Conservation (phyloP, 257 asterid species). For the Solanum piurae region DNA sequence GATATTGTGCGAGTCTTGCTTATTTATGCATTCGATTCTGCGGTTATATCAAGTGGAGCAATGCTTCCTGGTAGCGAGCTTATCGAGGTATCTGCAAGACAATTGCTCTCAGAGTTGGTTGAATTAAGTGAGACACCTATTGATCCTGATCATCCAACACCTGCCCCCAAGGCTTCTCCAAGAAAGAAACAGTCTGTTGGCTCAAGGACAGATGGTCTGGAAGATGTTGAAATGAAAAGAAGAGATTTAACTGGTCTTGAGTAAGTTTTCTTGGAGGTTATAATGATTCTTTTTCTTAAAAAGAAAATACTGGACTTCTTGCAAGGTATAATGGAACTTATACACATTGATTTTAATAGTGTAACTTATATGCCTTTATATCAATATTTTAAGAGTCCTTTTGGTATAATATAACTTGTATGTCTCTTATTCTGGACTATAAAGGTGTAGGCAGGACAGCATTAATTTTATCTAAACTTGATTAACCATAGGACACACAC, state of each 20-base stretch:
- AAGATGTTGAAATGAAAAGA: slow-evolving; percentile 35
- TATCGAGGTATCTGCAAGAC: slow-evolving; percentile 65
- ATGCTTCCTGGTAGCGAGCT: slow-evolving; percentile 45
- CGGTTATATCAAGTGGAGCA: slow-evolving; percentile 36
- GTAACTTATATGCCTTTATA: neutral
- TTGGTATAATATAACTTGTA: neutral
- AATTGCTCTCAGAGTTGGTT: slow-evolving; percentile 54
- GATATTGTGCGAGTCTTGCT: slow-evolving; percentile 70
- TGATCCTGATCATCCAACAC: slow-evolving; percentile 48
- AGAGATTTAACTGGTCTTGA: slow-evolving; percentile 67
- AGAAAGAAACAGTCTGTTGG: slow-evolving; percentile 26
- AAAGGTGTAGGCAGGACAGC: neutral
- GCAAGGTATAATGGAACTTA: neutral
- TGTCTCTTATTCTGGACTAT: neutral
- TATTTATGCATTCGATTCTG: slow-evolving; percentile 62
- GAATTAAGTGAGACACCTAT: slow-evolving; percentile 54
- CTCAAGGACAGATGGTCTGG: slow-evolving; percentile 12
- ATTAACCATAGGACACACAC: neutral
- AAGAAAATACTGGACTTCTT: neutral
- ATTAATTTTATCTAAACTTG: neutral
- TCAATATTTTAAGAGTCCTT: neutral
- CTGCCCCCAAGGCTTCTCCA: slow-evolving; percentile 20
- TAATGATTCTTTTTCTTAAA: neutral
- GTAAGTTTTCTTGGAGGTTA: slow-evolving; percentile 32
- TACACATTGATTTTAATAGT: neutral